Percentiles rank a stretch among this genome's conserved stretches.
phyloP scores from a whole-genome alignment of 345 rosid genomes.

The Euphorbia lathyris region DNA sequence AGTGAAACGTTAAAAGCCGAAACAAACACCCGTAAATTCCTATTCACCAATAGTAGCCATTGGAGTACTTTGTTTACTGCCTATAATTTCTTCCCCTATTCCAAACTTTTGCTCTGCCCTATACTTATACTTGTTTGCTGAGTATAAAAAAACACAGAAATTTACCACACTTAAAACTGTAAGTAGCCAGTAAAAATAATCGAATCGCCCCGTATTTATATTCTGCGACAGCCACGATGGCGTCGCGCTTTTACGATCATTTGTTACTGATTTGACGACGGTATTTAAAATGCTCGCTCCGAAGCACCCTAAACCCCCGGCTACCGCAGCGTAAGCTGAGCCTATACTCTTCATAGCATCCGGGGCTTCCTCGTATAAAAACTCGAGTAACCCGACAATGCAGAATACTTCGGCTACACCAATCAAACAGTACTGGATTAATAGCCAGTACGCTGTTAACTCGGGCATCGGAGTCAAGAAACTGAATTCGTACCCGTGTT shows the following conservation, averaged over 20 bases:
- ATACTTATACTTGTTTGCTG: slow-evolving; percentile 62
- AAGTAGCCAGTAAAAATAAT: slow-evolving; percentile 78
- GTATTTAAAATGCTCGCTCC: slow-evolving; percentile 70
- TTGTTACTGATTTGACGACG: slow-evolving; percentile 64
- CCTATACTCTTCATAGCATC: slow-evolving; percentile 98
- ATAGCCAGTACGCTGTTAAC: slow-evolving; percentile 76
- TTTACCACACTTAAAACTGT: slow-evolving; percentile 58
- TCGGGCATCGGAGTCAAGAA: slow-evolving; percentile 63
- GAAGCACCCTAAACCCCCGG: slow-evolving; percentile 86
- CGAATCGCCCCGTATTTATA: slow-evolving; percentile 73
- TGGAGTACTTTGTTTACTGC: slow-evolving; percentile 25
- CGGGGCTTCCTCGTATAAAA: slow-evolving; percentile 88
- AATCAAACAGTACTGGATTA: slow-evolving; percentile 80
- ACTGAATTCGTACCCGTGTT: slow-evolving; percentile 48
- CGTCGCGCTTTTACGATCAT: slow-evolving; percentile 28
- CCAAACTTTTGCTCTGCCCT: slow-evolving; percentile 38
- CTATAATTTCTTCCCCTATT: slow-evolving; percentile 21
- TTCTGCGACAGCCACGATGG: slow-evolving; percentile 83
- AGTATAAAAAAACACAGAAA: slow-evolving; percentile 59
- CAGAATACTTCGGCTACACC: slow-evolving; percentile 90
- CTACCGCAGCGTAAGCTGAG: slow-evolving; percentile 85
- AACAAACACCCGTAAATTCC: no score
- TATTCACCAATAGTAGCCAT: background rate
- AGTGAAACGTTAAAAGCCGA: no score
- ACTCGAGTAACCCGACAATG: slow-evolving; percentile 74